Conservation (phyloP, 805 yeast species). For the Myxozyma kluyveri region DNA sequence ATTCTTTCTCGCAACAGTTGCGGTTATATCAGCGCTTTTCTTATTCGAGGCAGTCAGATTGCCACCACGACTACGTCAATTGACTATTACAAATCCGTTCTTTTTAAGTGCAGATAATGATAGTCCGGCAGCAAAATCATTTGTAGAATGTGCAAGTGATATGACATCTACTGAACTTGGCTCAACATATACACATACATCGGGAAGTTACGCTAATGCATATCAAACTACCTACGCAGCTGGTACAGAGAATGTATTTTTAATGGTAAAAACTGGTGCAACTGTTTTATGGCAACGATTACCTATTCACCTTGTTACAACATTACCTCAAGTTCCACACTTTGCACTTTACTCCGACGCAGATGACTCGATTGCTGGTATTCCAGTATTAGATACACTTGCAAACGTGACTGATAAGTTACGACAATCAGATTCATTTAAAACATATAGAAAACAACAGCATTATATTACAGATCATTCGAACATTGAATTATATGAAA, state of each 20-base stretch:
- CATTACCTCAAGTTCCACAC: slow-evolving; percentile 37
- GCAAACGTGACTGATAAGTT: slow-evolving; percentile 20
- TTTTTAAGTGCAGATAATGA: too few relatives aligned
- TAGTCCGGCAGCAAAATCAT: too few relatives aligned
- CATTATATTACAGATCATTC: slow-evolving; percentile 32
- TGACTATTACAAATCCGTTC: too few relatives aligned
- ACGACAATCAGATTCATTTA: slow-evolving; percentile 24
- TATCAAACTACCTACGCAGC: slow-evolving; percentile 2
- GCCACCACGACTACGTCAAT: slow-evolving; percentile 1
- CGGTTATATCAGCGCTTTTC: neutral
- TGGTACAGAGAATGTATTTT: slow-evolving; percentile 32
- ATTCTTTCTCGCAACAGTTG: neutral
- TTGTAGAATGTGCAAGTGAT: too few relatives aligned
- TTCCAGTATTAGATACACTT: slow-evolving; percentile 38
- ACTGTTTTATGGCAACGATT: slow-evolving; percentile 39
- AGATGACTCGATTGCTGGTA: slow-evolving; percentile 36
- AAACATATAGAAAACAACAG: slow-evolving; percentile 34
- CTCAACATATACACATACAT: slow-evolving; percentile 3
- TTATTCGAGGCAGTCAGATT: neutral
- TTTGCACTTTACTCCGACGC: slow-evolving; percentile 40
- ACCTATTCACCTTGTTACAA: slow-evolving; percentile 40
- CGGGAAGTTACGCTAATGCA: slow-evolving; percentile 8
- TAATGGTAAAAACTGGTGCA: slow-evolving; percentile 41
- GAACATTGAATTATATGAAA: slow-evolving; percentile 25
- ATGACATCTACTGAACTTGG: too few relatives aligned